Evolutionary conservation across 169 alveolate genomes (phyloP), one percentile per base, ranked within the genome.

Genomic region (Plasmodium reichenowi): DNA sequence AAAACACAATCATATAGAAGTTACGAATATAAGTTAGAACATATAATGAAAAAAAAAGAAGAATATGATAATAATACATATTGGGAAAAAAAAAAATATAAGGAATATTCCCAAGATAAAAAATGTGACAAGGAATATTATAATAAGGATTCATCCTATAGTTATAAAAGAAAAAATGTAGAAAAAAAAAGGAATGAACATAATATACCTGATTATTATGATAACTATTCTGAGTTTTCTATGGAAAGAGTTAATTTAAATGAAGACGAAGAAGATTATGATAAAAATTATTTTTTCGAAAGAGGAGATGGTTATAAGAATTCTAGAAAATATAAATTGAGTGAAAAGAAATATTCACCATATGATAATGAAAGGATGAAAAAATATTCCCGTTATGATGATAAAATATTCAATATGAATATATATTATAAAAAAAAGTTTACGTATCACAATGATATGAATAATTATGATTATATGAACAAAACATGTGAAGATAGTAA

Each of bases 271-370:
- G 59, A 58, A 20, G 20, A 32, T 6, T 50, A 15, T 32, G 47
- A 71, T 9, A 26, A 17, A 29, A 6, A 45, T 50, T 26, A 54
- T 10, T 48, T 6, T 70, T 32, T 48, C 8, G 66, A 60, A 2
- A 72, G 47, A 48, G 75, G 10, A 15, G n/a, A 1, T 22, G 59
- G 32, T 70, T 45, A n/a, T 70, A 70, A 22, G 12, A 68, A 24
- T 32, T 47, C 29, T 43, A 68, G 20, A 68, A 12, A 52, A 2
- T 24, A 68, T 38, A 10, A 13, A 10, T 38, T n/a, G 3, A 54
- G 6, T 17, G 63, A 54, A 17, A 54, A 54, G 63, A 54, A 17
- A 54, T 54, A 38, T 38, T 38, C 47, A 38, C 47, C 8, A 38
- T 38, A 38, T 6, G 47, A 38, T 5, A 38, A 38, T 38, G 47